Base-by-base conservation (phyloP, 2,329 filamentous ascomycete species). In the Alternaria sp. region DNA sequence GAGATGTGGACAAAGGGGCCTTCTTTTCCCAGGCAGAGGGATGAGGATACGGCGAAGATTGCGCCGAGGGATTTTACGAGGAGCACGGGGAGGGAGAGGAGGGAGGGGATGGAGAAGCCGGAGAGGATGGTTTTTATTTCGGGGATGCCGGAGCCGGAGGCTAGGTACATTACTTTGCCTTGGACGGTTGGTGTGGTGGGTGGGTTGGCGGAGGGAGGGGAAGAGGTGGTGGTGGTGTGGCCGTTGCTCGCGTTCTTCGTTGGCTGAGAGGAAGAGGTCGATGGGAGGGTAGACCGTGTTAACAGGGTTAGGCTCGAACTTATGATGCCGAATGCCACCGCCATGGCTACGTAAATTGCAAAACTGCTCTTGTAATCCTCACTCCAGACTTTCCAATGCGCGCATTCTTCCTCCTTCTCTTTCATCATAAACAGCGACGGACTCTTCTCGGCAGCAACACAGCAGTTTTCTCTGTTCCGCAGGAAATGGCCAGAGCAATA, bases 51-150 rank as follows among this genome's bases (percentile, higher is more conserved):
- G 1, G 86, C 86, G 66, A 89, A 88, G 6, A 85, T 78, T 3
- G 86, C 83, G 11, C 87, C 87, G n/a, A 88, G 79, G 1, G 84
- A 86, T 78, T 89, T 89, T 60, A 88, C 83, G 13, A 85, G 53
- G 4, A 89, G 77, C 7, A 87, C 85, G 62, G 85, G 85, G 66
- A 87, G 77, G 61, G 84, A 83, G 3, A 89, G 81, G 63, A 88
- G 87, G 49, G 85, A 81, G 1, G 86, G 86, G 47, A 89, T 88
- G 13, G 85, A 84, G 72, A 88, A 89, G n/a, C 87, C 86, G 4
- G 85, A 86, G 3, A 88, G 76, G 43, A 89, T 86, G 2, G 86
- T 88, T 73, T 89, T 89, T 79, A 89, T 88, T 74, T 89, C 87
- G 0, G 87, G 87, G 32, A 89, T 88, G 0, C 87, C 87, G 62